A percentile compares a stretch with the other conserved stretches of the same genome.
These are phyloP conservation scores for Dioszegia hungarica DNA, from an alignment of 768 basidiomycete species.

Conservation along the genomic window DNA sequence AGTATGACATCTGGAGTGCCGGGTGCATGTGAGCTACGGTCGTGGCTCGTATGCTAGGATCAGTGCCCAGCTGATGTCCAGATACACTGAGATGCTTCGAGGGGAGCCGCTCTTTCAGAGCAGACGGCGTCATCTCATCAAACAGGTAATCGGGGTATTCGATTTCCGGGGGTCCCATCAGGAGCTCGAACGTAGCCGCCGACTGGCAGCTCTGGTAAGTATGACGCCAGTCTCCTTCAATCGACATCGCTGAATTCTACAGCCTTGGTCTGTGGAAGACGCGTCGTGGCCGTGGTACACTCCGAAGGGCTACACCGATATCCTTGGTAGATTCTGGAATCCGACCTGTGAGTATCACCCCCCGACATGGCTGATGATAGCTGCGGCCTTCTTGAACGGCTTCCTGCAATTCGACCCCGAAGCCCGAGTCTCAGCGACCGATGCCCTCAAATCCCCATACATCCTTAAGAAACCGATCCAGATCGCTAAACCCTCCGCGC, in stretches of 20 bases:
- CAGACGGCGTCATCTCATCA: background rate
- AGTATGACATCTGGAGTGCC: constrained; percentile 12
- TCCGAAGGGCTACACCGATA: background rate
- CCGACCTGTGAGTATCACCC: background rate
- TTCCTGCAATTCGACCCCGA: constrained; percentile 6
- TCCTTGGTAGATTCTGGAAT: background rate
- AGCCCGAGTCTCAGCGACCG: background rate
- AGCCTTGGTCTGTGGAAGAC: constrained; percentile 2
- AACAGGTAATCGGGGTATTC: background rate
- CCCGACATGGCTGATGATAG: background rate
- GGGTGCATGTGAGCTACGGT: constrained; percentile 19
- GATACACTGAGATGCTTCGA: constrained; percentile 1
- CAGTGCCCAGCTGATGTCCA: no score
- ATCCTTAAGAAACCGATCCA: background rate
- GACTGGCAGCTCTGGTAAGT: background rate
- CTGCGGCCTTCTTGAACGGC: background rate
- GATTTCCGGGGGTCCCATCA: background rate
- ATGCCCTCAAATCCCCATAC: background rate
- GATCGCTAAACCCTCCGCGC: background rate
- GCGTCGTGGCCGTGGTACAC: background rate
- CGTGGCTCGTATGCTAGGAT: no score
- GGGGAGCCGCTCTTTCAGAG: background rate
- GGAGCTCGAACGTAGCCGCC: background rate
- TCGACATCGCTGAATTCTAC: background rate
- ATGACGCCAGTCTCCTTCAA: no score